These are phyloP conservation scores for Camptophora hylomeconis DNA, from an alignment of 2,329 filamentous ascomycete genomes.

Conservation along the genomic window DNA sequence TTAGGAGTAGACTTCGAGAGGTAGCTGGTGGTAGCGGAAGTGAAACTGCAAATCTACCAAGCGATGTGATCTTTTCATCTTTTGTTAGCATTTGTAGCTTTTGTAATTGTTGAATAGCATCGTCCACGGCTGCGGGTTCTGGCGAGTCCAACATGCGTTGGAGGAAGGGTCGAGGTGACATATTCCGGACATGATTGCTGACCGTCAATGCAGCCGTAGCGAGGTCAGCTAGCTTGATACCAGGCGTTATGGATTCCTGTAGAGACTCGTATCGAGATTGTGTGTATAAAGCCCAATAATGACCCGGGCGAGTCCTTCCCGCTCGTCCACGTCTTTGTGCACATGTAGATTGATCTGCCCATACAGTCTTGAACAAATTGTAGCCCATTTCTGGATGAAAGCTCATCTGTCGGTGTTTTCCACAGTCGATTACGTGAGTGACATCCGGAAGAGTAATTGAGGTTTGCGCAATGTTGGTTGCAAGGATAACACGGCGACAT, in stretches of 20 bases:
- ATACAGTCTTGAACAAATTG: conserved; percentile 2
- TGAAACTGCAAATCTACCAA: conserved; percentile 75
- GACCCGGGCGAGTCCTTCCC: conserved; percentile 82
- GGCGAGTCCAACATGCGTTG: conserved; percentile 80
- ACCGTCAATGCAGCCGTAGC: conserved; percentile 95
- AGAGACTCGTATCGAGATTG: conserved; percentile 67
- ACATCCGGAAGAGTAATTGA: conserved; percentile 97
- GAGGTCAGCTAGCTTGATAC: conserved; percentile 84
- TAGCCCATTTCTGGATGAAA: conserved; percentile 7
- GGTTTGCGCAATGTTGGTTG: conserved; percentile 95
- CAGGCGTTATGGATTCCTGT: conserved; percentile 78
- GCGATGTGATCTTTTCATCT: conserved; percentile 68
- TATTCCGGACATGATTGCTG: conserved; percentile 50
- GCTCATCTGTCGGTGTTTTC: conserved; percentile 44
- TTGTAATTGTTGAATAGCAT: conserved; percentile 80
- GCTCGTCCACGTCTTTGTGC: conserved; percentile 89
- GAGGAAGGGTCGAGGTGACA: conserved; percentile 40
- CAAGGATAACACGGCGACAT: conserved; percentile 80
- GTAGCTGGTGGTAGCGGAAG: conserved; percentile 86
- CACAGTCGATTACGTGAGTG: conserved; percentile 89
- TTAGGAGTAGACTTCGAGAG: conserved; percentile 79
- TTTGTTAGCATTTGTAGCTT: conserved; percentile 80
- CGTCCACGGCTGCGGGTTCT: conserved; percentile 76
- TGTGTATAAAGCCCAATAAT: conserved; percentile 94
- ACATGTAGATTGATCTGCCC: conserved; percentile 60